Evolutionary conservation across 805 yeast genomes (phyloP).

Genomic region (Debaryomyces prosopidis): DNA sequence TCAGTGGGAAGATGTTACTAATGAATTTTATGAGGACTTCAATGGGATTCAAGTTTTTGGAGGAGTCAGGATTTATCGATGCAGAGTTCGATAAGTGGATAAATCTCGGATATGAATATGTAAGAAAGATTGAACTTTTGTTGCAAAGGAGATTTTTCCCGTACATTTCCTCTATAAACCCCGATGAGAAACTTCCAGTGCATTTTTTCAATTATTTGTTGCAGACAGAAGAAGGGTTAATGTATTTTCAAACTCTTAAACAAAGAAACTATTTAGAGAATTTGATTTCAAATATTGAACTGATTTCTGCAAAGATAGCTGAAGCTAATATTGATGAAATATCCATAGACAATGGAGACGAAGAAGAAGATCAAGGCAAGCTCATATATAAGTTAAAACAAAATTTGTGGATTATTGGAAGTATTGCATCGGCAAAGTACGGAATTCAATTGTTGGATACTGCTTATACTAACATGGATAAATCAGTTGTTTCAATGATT

Average conservation of each 20-base stretch:
- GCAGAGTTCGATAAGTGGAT: conserved; percentile 71
- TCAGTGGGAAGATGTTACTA: conserved; percentile 47
- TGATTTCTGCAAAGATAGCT: conserved; percentile 3
- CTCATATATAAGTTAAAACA: conserved; percentile 51
- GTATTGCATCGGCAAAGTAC: conserved; percentile 67
- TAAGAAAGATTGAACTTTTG: conserved; percentile 45
- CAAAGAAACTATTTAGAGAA: conserved; percentile 47
- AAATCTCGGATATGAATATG: conserved; percentile 47
- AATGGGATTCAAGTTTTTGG: conserved; percentile 67
- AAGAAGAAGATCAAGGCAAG: neutral
- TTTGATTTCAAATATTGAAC: conserved; percentile 22
- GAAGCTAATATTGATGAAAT: conserved; percentile 16
- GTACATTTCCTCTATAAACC: conserved; percentile 12
- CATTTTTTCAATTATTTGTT: conserved; percentile 79
- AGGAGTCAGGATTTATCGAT: conserved; percentile 59
- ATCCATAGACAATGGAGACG: neutral
- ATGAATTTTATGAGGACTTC: conserved; percentile 65
- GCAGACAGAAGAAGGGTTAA: conserved; percentile 77
- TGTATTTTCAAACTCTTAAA: conserved; percentile 44
- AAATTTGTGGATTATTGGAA: conserved; percentile 84
- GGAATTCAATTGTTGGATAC: conserved; percentile 57
- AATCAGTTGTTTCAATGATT: conserved; percentile 45
- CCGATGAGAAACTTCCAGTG: conserved; percentile 2
- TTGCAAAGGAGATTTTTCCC: conserved; percentile 27
- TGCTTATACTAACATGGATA: conserved; percentile 19